phyloP scores from a whole-genome alignment of 2,329 filamentous ascomycete genomes.

The Domatiomyces catenatus region DNA sequence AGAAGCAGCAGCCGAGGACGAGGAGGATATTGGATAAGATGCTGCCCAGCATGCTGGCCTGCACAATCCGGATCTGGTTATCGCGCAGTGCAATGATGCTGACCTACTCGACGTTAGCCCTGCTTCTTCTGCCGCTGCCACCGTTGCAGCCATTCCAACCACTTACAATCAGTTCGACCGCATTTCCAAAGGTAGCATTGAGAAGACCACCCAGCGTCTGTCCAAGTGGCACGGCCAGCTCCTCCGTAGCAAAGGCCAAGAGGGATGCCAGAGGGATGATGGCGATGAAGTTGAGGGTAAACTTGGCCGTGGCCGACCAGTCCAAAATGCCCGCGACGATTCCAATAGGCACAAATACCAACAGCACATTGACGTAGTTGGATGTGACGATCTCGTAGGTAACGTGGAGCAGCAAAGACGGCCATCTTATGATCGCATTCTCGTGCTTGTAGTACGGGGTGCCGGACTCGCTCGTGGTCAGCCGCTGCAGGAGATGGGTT shows the following conservation, averaged over 20 bases:
- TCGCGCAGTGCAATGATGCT: conserved; percentile 77
- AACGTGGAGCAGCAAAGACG: conserved; percentile 24
- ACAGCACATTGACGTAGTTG: conserved; percentile 43
- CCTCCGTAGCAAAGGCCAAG: conserved; percentile 50
- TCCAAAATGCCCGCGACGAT: conserved; percentile 46
- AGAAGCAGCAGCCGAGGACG: conserved; percentile 67
- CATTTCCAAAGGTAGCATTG: conserved; percentile 53
- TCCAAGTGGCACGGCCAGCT: conserved; percentile 44
- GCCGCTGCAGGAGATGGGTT: conserved; percentile 20
- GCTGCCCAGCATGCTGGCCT: conserved; percentile 90
- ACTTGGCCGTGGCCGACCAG: conserved; percentile 43
- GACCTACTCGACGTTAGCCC: conserved; percentile 54
- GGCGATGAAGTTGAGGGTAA: conserved; percentile 48
- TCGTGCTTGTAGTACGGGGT: conserved; percentile 24
- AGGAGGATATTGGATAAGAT: conserved; percentile 89
- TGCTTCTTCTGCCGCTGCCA: conserved; percentile 48
- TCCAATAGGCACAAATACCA: conserved; percentile 50
- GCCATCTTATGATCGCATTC: conserved; percentile 26
- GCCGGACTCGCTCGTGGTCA: conserved; percentile 11
- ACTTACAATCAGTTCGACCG: conserved; percentile 54
- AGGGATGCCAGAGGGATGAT: conserved; percentile 48
- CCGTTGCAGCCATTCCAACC: conserved; percentile 59
- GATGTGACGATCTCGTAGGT: conserved; percentile 31
- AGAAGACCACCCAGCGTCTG: conserved; percentile 47
- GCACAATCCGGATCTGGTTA: conserved; percentile 71